A percentile compares a stretch with the other conserved stretches of the same genome.
Conservation (phyloP, 2,329 filamentous ascomycete genomes). For the Hymenoscyphus occultus region DNA sequence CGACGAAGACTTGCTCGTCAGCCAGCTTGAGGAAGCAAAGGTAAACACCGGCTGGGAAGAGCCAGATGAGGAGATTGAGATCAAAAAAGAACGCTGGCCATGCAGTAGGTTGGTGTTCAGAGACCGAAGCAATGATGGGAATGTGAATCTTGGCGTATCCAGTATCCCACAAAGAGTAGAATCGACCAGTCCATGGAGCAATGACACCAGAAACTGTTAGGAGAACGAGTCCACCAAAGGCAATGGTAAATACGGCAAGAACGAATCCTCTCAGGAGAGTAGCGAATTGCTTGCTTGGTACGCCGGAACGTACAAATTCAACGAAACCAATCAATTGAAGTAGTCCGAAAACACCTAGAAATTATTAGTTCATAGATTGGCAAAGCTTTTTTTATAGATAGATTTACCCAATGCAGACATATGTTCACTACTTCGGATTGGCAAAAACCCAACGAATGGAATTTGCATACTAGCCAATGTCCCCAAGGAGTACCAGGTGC, state of each 20-base stretch:
- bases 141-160: constrained; percentile 99
- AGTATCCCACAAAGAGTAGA: constrained; percentile 99
- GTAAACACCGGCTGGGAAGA: constrained; percentile 97
- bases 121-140: constrained; percentile 98
- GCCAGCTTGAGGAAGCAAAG: constrained; percentile 92
- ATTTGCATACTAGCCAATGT: constrained; percentile 99
- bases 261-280: constrained; percentile 78
- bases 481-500: constrained; percentile 95
- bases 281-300: constrained; percentile 92
- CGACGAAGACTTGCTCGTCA: constrained; percentile 96
- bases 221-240: constrained; percentile 73
- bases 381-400: neutral
- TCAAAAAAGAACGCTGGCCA: constrained; percentile 99
- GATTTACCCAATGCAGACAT: constrained; percentile 87
- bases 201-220: constrained; percentile 88
- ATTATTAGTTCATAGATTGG: constrained; percentile 19
- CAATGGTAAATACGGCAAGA: constrained; percentile 68
- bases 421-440: constrained; percentile 95
- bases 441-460: constrained; percentile 95
- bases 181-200: constrained; percentile 95
- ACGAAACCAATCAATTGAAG: constrained; percentile 91
- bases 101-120: constrained; percentile 96
- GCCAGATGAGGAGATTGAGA: constrained; percentile 96
- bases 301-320: constrained; percentile 82
- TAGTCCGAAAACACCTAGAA: constrained; percentile 84